A percentile compares a stretch with the other conserved stretches of the same genome.
phyloP scores from a whole-genome alignment of 1,284 basidiomycete species.

The Ceratobasidium papillatum region DNA sequence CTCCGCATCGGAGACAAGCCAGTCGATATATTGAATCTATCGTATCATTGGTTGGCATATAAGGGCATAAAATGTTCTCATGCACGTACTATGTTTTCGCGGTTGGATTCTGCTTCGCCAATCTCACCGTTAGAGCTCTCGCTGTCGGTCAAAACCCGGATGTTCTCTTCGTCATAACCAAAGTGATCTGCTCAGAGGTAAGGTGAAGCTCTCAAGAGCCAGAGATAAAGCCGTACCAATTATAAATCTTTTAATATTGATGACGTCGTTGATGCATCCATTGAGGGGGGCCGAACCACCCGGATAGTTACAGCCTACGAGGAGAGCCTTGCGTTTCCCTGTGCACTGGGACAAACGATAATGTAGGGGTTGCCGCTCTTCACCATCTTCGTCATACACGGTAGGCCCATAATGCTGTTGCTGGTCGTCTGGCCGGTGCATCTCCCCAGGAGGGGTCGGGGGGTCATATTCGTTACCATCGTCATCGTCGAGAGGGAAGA shows the following conservation, averaged over 20 bases:
- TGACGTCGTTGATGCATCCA: constrained; percentile 41
- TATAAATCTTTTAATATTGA: constrained; percentile 40
- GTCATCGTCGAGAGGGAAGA: constrained; percentile 31
- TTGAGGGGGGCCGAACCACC: constrained; percentile 31
- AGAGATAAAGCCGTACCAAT: constrained; percentile 8
- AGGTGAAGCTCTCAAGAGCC: background rate
- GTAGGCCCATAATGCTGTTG: constrained; percentile 35
- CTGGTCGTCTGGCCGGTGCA: constrained; percentile 21
- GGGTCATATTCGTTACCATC: constrained; percentile 38
- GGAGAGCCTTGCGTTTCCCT: constrained; percentile 40
- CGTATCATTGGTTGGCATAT: background rate
- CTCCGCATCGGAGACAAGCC: constrained; percentile 34
- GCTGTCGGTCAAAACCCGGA: constrained; percentile 30
- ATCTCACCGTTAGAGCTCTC: constrained; percentile 31
- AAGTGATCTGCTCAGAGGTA: constrained; percentile 16
- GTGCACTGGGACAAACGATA: constrained; percentile 33
- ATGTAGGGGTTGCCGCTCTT: constrained; percentile 32
- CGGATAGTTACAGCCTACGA: constrained; percentile 39
- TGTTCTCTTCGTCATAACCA: constrained; percentile 24
- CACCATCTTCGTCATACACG: constrained; percentile 19
- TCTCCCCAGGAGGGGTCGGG: constrained; percentile 32
- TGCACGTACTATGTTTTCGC: constrained; percentile 27
- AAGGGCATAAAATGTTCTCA: background rate
- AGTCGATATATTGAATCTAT: constrained; percentile 34
- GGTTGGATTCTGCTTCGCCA: constrained; percentile 27